Evolutionary conservation across 352 stramenopile species (phyloP).

Genomic region (Globisporangium cederbergense): DNA sequence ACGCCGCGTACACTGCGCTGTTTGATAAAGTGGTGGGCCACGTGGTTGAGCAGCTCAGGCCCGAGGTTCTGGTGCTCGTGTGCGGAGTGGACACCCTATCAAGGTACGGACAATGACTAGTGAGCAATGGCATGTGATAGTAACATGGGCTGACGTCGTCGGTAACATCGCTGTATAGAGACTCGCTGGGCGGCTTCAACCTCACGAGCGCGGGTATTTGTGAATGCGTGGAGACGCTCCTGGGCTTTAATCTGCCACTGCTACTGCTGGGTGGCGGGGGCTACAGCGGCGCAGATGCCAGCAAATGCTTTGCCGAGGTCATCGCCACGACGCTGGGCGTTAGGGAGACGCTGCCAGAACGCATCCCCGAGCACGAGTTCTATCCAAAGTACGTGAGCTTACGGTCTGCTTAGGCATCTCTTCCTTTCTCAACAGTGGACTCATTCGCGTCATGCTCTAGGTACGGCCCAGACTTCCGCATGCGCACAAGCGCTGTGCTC

Average conservation of each 20-base stretch:
- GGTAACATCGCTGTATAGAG: constrained; percentile 9
- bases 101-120: constrained; percentile 13
- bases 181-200: constrained; percentile 46
- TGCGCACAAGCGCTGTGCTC: constrained; percentile 9
- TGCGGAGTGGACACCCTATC: constrained; percentile 69
- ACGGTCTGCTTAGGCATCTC: too few species aligned
- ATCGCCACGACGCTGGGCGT: constrained; percentile 42
- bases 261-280: constrained; percentile 62
- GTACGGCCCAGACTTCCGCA: constrained; percentile 12
- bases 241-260: constrained; percentile 33
- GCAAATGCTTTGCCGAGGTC: constrained; percentile 44
- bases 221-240: constrained; percentile 29
- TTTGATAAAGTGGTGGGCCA: constrained; percentile 38
- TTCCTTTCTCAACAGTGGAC: background rate
- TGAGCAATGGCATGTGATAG: background rate
- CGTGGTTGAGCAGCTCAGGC: constrained; percentile 36
- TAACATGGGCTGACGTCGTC: background rate
- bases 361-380: constrained; percentile 56
- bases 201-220: constrained; percentile 37
- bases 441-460: background rate
- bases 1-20: constrained; percentile 46
- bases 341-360: constrained; percentile 17
- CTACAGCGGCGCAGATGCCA: constrained; percentile 62
- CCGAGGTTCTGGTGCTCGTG: constrained; percentile 52
- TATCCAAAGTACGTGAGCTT: constrained; percentile 38